Percentiles rank a stretch among this genome's conserved stretches.
phyloP scores from a whole-genome alignment of 352 stramenopile species.

The Pythium insidiosum region DNA sequence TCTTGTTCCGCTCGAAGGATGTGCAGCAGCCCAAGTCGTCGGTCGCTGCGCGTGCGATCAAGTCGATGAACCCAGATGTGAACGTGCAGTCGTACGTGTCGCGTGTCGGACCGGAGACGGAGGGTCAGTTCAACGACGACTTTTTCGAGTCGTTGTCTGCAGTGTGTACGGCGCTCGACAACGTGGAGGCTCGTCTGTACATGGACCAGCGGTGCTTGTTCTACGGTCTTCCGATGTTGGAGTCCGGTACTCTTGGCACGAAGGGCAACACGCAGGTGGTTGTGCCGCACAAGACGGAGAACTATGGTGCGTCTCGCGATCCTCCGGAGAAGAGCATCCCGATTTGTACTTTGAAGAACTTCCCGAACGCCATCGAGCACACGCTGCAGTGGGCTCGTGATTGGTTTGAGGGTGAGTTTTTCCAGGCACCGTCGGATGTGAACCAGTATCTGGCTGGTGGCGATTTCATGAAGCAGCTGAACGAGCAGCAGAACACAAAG shows the following conservation, averaged over 20 bases:
- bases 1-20: constrained; percentile 97
- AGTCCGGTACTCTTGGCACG: constrained; percentile 98
- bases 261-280: constrained; percentile 97
- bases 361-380: constrained; percentile 99
- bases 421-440: constrained; percentile 94
- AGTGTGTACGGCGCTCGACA: constrained; percentile 98
- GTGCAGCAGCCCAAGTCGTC: constrained; percentile 96
- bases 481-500: constrained; percentile 96
- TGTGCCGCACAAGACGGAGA: constrained; percentile 89
- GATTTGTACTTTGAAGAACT: constrained; percentile 99
- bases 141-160: constrained; percentile 94
- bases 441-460: constrained; percentile 88
- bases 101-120: constrained; percentile 91
- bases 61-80: constrained; percentile 94
- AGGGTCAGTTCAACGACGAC: constrained; percentile 97
- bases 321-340: constrained; percentile 99
- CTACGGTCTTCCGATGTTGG: constrained; percentile 97
- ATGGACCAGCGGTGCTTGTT: constrained; percentile 97
- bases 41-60: constrained; percentile 88
- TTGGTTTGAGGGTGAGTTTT: constrained; percentile 99
- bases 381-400: constrained; percentile 98
- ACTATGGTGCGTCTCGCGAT: constrained; percentile 97
- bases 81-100: constrained; percentile 86
- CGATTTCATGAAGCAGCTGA: constrained; percentile 89
- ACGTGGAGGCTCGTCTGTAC: constrained; percentile 97